Base-by-base conservation (phyloP, 225 moss, liverwort and hornwort species). In the Climacium dendroides region DNA sequence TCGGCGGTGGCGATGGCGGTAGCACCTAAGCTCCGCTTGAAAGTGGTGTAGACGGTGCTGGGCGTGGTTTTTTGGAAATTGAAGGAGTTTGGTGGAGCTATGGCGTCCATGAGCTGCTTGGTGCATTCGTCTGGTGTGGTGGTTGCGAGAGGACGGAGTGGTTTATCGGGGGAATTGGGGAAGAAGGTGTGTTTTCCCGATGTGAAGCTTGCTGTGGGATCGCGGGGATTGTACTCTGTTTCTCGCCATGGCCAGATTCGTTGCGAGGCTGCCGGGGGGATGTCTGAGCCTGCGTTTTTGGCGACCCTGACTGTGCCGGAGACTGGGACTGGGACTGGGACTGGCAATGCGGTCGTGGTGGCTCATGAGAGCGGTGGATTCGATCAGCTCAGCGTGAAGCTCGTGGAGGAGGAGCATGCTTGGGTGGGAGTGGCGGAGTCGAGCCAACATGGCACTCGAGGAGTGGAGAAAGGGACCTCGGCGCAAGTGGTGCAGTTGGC, bases 51-150 rank as follows among this genome's bases (percentile, higher is more conserved):
- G 58, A 29, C 39, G 78, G 28, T 78, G 57, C 19, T 18, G 55
- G 37, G 8, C 30, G 73, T 80, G 79, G 9, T 6, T 41, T 80
- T 20, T 12, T 20, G 30, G 34, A 47, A 63, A 32, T 63, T 81
- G 80, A 32, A 60, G 60, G 30, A 73, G 7, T 58, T 83, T 24
- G 30, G 73, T 45, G 54, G 83, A 47, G 85, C 75, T 55, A 92
- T 92, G 92, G 90, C 90, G 80, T 86, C 83, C 6, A 57, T 66
- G 89, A 83, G 79, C 83, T 91, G 86, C 74, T 39, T 88, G 79
- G 81, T 89, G 87, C 71, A 82, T 37, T 73, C 86, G 19, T n/a
- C 80, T 37, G 74, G 74, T 8, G 59, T 41, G 26, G 63, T 71
- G 19, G 47, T 61, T 57, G 69, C 28, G 70, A 85, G 70, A 62